Conservation (phyloP, 129 eudicot genomes). For the Dittrichia graveolens region DNA sequence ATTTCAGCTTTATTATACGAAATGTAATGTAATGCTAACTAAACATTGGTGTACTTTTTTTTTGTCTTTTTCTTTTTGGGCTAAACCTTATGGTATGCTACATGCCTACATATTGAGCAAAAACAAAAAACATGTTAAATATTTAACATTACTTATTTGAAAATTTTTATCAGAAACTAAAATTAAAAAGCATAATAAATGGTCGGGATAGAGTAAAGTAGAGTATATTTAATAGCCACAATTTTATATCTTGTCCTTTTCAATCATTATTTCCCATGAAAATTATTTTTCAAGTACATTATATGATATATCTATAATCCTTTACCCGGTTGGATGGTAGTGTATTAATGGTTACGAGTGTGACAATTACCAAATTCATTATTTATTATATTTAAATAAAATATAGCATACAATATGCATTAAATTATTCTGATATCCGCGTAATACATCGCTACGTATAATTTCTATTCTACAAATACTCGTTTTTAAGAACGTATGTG, state of each 20-base stretch:
- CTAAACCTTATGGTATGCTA: too few relatives aligned
- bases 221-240: constrained; percentile 1
- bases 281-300: neutral
- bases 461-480: too few relatives aligned
- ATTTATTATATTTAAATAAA: neutral
- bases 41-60: too few relatives aligned
- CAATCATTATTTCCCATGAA: constrained; percentile 8
- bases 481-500: too few relatives aligned
- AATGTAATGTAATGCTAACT: too few relatives aligned
- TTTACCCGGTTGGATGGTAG: neutral
- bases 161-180: neutral
- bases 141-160: too few relatives aligned
- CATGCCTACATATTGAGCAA: too few relatives aligned
- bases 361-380: constrained; percentile 20
- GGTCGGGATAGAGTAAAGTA: neutral
- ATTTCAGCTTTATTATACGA: too few relatives aligned
- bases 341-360: constrained; percentile 10
- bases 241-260: constrained; percentile 14
- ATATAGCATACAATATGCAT: neutral
- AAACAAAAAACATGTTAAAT: too few relatives aligned
- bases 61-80: too few relatives aligned
- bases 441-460: neutral
- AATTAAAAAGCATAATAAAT: neutral
- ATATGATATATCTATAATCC: neutral
- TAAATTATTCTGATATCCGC: neutral